Evolutionary conservation across 2,329 filamentous ascomycete species (phyloP), one percentile per base, ranked within the genome.

Genomic region (Rutstroemia sp.): DNA sequence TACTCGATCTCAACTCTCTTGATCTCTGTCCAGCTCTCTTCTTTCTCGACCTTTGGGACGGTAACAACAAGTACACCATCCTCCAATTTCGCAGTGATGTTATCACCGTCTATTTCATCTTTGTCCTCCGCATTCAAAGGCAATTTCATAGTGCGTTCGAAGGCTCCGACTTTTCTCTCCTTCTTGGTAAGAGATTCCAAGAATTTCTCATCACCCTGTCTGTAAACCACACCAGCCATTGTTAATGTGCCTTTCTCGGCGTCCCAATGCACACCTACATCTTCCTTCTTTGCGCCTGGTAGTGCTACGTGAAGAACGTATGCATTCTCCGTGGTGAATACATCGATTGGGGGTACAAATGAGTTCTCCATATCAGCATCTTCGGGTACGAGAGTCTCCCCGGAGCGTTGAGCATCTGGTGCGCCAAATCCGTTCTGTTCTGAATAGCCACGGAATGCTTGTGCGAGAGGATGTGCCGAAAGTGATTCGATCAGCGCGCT

Each of bases 221-320:
- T 80, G 69, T 90, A 80, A 8, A 91, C 78, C 0, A 92, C 84
- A 52, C 90, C 90, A 1, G 85, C 79, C 54, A 95, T 74, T 63
- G 78, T 81, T 44, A 95, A 74, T 55, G 80, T 75, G 48, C 77
- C 79, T 66, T 81, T 82, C 58, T 89, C 85, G 0, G 81, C 77
- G 63, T 92, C 83, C 81, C 87, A 95, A 70, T 85, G 85, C 47
- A 94, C 81, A 57, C 80, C 86, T 5, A 94, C 75, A 66, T 94
- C 88, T 65, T 89, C 80, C 72, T 91, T 92, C 73, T 85, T 85
- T 1, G 86, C 88, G 25, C 90, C 90, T 0, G 90, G 88, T 0
- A 95, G 77, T 1, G 88, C 85, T 49, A 83, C 67, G 70, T 94
- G 88, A 8, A 94, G 73, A 45, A 90, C 74, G 69, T 84, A 91